Evolutionary conservation across 163 green algal genomes (phyloP).

Genomic region (Volvox carteri): DNA sequence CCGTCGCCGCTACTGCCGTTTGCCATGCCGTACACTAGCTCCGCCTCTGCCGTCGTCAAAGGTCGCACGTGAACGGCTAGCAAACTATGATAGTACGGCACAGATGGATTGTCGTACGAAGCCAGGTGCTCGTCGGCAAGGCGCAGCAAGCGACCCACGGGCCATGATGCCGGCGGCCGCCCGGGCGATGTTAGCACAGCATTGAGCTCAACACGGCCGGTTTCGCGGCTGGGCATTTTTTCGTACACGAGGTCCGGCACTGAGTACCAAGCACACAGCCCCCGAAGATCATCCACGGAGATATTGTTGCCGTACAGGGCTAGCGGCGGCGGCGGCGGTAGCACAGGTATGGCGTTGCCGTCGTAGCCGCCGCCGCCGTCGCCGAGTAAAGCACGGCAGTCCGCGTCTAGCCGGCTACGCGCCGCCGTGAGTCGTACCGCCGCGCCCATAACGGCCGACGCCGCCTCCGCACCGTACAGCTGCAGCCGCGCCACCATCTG

Average conservation of each 20-base stretch:
- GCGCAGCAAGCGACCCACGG: conserved; percentile 5
- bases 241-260: conserved; percentile 30
- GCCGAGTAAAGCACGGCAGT: background rate
- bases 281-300: background rate
- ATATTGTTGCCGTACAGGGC: background rate
- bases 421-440: conserved; percentile 36
- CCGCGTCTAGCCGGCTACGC: conserved; percentile 9
- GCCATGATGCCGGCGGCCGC: background rate
- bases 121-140: background rate
- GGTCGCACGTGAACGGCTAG: background rate
- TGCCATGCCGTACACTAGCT: background rate
- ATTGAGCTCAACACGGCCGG: background rate
- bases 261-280: conserved; percentile 1
- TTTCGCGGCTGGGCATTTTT: background rate
- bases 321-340: background rate
- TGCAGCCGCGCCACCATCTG: background rate
- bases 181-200: background rate
- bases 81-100: conserved; percentile 37
- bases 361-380: background rate
- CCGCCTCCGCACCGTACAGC: background rate
- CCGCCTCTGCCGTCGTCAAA: conserved; percentile 2
- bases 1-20: background rate
- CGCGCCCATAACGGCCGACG: background rate
- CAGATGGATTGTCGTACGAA: conserved; percentile 3
- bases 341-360: background rate